Base-by-base conservation (phyloP, 495 filamentous ascomycete species). In the Friedmanniomyces endolithicus region DNA sequence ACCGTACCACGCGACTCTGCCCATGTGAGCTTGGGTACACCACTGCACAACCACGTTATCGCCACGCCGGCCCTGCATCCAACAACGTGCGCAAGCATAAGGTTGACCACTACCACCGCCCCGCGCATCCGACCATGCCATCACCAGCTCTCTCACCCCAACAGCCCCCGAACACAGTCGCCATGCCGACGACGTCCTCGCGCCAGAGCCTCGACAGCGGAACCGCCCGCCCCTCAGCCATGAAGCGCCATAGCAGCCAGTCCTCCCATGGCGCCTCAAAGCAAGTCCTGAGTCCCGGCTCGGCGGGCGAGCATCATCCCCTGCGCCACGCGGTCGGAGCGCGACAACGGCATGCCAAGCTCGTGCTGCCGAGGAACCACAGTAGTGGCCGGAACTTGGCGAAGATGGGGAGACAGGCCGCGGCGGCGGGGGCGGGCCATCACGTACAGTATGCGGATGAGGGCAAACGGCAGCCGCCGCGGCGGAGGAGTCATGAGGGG, bases 351-450 rank as follows among this genome's bases (percentile, higher is more conserved):
- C 55, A 62, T 23, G 47, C 54, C 4, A 49, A 51, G 27, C 35
- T 62, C 22, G 50, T 52, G 9, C 59, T 58, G 11, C 55, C 59
- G 35, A 19, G 59, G 20, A 58, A 58, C 39, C 59, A 62, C 47
- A 55, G 55, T 51, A 58, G 55, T 41, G 59, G 49, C 11, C 59
- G 59, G 33, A 62, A 62, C 37, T 47, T 62, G 24, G 49, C 43
- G 11, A 54, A 55, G 31, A 23, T 62, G 40, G 49, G 48, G 2
- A 43, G 40, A 12, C 55, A 55, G 41, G 41, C 44, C 1, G 33
- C 19, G 35, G 47, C 47, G 19, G 31, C 47, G 17, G 44, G 7
- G 24, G 44, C 44, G 34, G 51, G 34, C 14, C 27, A 29, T 23
- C 11, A 22, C 20, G 25, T 27, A 20, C 53, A 46, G 19, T 25